Evolutionary conservation across 306 rosid species (phyloP).

Genomic region (Inga laurina): DNA sequence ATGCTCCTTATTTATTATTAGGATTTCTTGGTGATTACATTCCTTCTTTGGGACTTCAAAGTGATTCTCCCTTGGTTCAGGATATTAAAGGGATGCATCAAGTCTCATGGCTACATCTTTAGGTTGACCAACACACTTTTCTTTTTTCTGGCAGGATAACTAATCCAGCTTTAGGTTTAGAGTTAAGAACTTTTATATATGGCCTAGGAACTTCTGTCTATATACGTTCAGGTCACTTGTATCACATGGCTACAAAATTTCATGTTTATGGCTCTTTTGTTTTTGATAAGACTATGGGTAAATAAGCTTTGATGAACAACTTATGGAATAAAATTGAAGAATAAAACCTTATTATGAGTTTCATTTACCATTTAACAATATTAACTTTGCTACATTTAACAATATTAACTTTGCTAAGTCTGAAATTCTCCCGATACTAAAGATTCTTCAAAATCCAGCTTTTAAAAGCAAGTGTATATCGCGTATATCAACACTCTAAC

Average conservation of each 20-base stretch:
- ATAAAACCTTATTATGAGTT: neutral
- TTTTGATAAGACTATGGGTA: neutral
- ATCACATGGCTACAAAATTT: neutral
- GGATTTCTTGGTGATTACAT: no score
- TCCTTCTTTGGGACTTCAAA: no score
- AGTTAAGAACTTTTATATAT: neutral
- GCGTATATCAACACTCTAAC: neutral
- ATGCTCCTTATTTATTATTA: no score
- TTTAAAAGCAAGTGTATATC: slow-evolving; percentile 2
- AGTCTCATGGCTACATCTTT: neutral
- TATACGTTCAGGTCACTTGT: neutral
- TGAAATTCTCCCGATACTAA: neutral
- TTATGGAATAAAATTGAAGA: neutral
- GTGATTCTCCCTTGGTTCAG: no score
- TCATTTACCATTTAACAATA: neutral
- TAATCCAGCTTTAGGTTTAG: slow-evolving; percentile 1
- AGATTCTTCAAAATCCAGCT: neutral
- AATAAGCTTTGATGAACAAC: neutral
- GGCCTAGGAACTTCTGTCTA: neutral
- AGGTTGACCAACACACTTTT: neutral
- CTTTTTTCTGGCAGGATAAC: neutral
- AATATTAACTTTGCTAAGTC: neutral
- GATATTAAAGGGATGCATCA: neutral
- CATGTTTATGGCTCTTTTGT: slow-evolving; percentile 5
- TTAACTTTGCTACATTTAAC: no score